phyloP scores from a whole-genome alignment of 768 basidiomycete genomes.

The Hemileccinum rubropunctum region DNA sequence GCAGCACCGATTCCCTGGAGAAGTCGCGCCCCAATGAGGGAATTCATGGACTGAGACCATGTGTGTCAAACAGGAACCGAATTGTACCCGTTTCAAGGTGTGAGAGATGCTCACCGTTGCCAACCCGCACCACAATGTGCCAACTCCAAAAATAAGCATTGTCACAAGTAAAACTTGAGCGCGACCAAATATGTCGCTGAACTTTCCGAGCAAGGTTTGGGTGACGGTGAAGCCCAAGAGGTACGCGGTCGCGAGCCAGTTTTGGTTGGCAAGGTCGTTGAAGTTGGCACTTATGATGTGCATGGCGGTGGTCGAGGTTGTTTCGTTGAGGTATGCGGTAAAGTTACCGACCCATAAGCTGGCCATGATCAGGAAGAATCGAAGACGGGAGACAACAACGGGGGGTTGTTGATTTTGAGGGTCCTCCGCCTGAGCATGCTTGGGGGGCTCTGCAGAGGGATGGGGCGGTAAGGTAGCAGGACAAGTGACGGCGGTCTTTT shows the following conservation, averaged over 20 bases:
- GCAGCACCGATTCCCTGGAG: constrained; percentile 38
- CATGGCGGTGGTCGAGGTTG: constrained; percentile 35
- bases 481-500: constrained; percentile 16
- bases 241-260: constrained; percentile 36
- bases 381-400: constrained; percentile 26
- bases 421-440: not conserved
- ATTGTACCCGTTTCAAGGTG: not conserved
- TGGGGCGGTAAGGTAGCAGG: not conserved
- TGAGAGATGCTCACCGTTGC: constrained; percentile 26
- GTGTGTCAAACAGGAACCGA: not conserved
- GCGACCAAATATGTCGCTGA: constrained; percentile 36
- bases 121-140: constrained; percentile 34
- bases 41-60: constrained; percentile 31
- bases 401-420: constrained; percentile 20
- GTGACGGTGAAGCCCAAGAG: constrained; percentile 37
- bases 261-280: constrained; percentile 29
- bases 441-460: constrained; percentile 1
- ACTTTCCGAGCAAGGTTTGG: constrained; percentile 33
- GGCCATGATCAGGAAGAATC: constrained; percentile 34
- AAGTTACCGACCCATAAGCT: constrained; percentile 36
- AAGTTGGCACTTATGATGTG: constrained; percentile 33
- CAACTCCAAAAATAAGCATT: constrained; percentile 34
- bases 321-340: constrained; percentile 36
- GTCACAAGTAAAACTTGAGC: constrained; percentile 33
- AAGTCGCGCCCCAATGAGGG: constrained; percentile 32